These are phyloP conservation scores for Ceratocystis destructans DNA, from an alignment of 2,329 filamentous ascomycete genomes.

Conservation along the genomic window DNA sequence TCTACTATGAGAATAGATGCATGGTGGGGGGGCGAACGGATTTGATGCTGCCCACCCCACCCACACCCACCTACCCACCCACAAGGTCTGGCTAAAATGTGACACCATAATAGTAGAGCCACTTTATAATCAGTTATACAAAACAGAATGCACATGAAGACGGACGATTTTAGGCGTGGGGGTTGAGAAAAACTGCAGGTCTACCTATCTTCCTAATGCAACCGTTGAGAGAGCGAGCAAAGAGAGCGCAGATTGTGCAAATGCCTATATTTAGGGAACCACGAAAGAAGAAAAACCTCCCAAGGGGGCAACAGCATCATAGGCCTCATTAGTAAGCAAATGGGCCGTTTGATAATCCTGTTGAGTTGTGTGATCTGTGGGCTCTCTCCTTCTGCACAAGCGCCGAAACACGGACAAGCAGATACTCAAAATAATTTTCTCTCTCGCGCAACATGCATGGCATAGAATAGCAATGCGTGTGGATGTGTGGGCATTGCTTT, in stretches of 20 bases:
- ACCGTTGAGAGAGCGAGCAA: no score
- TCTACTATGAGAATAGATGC: neutral
- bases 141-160: neutral
- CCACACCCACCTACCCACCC: no score
- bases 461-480: neutral
- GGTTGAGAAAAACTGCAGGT: neutral
- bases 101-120: neutral
- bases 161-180: neutral
- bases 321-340: neutral
- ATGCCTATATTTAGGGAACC: no score
- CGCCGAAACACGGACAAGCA: neutral
- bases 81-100: neutral
- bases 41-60: neutral
- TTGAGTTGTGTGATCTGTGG: neutral
- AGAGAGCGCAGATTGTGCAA: no score
- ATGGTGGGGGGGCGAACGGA: neutral
- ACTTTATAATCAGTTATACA: neutral
- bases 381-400: neutral
- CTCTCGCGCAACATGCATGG: constrained; percentile 2
- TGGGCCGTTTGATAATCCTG: neutral
- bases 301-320: no score
- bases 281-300: no score
- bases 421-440: neutral
- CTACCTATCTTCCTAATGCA: no score
- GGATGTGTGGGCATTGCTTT: neutral